Evolutionary conservation across 495 filamentous ascomycete species (phyloP), one percentile per base, ranked within the genome.

Genomic region (Bombardia bombarda): DNA sequence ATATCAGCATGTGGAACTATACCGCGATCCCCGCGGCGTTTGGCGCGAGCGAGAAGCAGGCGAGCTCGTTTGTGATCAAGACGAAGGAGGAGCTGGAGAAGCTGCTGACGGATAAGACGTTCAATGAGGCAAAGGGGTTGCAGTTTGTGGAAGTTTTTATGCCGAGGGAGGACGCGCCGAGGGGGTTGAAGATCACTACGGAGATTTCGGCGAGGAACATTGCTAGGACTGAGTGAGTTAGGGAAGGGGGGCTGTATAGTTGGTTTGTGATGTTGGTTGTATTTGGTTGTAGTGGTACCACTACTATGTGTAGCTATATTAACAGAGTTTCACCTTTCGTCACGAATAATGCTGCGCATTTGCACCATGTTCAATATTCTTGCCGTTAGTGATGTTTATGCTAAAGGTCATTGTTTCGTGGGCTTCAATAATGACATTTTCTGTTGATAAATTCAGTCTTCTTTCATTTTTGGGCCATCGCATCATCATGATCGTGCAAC

Each of bases 81-180:
- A 86, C 83, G 13, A 77, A 82, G 55, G 71, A 78, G 19, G 78
- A 89, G 57, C 65, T 90, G 10, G 73, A 82, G 45, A 57, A 69
- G 25, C 64, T 95, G 30, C 84, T 94, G 47, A 69, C 59, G 1
- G 72, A 90, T 45, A 47, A 77, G 45, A 67, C 76, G 19, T 95
- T 95, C 57, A 73, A 69, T 37, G 59, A 57, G 40, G 57, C 68
- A 21, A 53, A 58, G 19, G 62, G 51, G 28, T 34, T 72, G 38
- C 62, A 90, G 67, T 74, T 95, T 61, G 89, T 95, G 20, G 90
- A 95, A 66, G 41, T 94, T 38, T 87, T 87, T 56, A 90, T 94
- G 78, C 80, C 80, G 14, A 82, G 79, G 61, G 75, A 88, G 42
- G 90, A 95, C 62, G 81, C 86, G 19, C 89, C 88, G 0, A 59